These are phyloP conservation scores for Cystobasidium pallidum DNA, from an alignment of 1,284 basidiomycete genomes.

Conservation along the genomic window DNA sequence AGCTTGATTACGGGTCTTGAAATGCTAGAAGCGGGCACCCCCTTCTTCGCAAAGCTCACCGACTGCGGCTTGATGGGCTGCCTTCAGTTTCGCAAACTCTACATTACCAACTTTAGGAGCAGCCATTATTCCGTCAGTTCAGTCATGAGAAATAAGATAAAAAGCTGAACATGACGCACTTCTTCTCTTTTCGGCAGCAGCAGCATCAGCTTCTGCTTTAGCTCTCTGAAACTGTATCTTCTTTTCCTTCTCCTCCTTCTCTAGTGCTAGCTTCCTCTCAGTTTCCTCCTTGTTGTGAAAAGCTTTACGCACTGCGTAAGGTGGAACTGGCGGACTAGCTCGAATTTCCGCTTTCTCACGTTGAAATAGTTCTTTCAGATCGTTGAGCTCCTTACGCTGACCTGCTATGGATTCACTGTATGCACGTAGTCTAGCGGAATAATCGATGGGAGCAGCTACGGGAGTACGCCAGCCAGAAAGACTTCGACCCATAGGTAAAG, in stretches of 20 bases:
- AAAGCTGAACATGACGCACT: neutral
- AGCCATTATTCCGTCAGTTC: too few relatives aligned
- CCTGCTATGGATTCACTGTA: constrained; percentile 14
- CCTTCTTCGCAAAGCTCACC: neutral
- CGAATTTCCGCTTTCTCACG: constrained; percentile 17
- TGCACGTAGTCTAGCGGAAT: neutral
- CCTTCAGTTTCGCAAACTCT: constrained; percentile 4
- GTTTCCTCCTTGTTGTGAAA: constrained; percentile 2
- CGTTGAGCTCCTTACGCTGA: neutral
- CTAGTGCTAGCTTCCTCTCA: neutral
- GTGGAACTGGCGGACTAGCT: neutral
- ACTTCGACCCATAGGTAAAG: neutral
- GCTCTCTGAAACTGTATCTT: constrained; percentile 3
- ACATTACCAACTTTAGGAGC: constrained; percentile 1
- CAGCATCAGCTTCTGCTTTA: constrained; percentile 22
- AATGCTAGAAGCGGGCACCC: neutral
- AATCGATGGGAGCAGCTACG: constrained; percentile 7
- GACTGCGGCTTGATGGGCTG: neutral
- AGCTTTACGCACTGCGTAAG: constrained; percentile 10
- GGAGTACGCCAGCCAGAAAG: constrained; percentile 1
- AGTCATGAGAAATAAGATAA: too few relatives aligned
- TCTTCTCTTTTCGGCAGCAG: constrained; percentile 8
- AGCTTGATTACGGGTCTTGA: neutral
- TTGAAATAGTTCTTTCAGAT: neutral
- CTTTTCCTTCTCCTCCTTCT: neutral